These are phyloP conservation scores for Tulasnella sp. DNA, from an alignment of 768 basidiomycete species.

Conservation along the genomic window DNA sequence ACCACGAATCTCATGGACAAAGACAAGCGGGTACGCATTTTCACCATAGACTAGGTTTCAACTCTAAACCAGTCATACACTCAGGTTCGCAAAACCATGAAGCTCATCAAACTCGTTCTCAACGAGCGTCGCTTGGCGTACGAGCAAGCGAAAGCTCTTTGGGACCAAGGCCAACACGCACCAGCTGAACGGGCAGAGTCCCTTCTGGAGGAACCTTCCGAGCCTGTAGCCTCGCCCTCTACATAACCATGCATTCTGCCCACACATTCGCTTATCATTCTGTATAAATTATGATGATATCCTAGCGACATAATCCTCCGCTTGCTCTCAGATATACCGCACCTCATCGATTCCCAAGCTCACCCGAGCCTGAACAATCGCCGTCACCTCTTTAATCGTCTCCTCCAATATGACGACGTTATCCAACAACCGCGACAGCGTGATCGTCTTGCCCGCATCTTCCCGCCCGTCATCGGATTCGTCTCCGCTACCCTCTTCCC, in stretches of 20 bases:
- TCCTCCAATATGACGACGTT: conserved; percentile 94
- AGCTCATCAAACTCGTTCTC: conserved; percentile 85
- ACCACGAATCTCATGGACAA: conserved; percentile 4
- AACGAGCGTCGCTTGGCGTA: conserved; percentile 84
- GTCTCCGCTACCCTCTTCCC: conserved; percentile 19
- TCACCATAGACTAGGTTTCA: not conserved
- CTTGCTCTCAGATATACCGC: conserved; percentile 45
- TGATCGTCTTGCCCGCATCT: conserved; percentile 34
- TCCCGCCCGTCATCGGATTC: conserved; percentile 25
- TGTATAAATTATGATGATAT: conserved; percentile 3
- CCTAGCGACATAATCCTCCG: not conserved
- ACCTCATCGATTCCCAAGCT: conserved; percentile 76
- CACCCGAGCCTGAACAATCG: conserved; percentile 72
- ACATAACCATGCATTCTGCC: not conserved
- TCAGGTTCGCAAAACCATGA: conserved; percentile 90
- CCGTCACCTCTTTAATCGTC: conserved; percentile 83
- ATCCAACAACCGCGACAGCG: conserved; percentile 75
- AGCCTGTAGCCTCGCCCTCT: not conserved
- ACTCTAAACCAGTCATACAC: not conserved
- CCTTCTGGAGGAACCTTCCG: not conserved
- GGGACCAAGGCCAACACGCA: not conserved
- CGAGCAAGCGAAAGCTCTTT: conserved; percentile 40
- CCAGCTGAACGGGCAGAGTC: not conserved
- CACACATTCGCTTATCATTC: not conserved
- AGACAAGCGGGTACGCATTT: conserved; percentile 9